phyloP scores from a whole-genome alignment of 2,329 filamentous ascomycete genomes.

The Scorias spongiosa region DNA sequence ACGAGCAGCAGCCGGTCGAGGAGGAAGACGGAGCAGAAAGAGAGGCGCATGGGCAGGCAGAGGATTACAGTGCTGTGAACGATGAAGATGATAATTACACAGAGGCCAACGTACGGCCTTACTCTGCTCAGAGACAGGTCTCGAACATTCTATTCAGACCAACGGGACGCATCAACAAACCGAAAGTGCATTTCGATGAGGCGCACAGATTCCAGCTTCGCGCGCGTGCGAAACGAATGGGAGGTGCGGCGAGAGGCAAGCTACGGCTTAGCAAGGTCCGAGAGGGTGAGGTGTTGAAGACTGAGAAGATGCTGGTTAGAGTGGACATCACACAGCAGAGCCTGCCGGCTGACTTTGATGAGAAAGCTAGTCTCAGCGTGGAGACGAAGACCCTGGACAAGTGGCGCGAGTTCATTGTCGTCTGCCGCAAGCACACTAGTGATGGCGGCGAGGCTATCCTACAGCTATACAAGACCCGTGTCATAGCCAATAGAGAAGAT shows the following conservation, averaged over 20 bases:
- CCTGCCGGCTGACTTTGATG: constrained; percentile 45
- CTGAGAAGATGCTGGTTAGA: constrained; percentile 52
- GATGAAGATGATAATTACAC: neutral
- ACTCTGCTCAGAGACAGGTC: neutral
- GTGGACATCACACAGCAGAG: constrained; percentile 37
- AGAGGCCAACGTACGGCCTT: neutral
- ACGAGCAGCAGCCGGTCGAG: neutral
- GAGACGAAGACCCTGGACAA: constrained; percentile 45
- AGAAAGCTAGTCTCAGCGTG: constrained; percentile 45
- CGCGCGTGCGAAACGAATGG: constrained; percentile 14
- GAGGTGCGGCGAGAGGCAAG: constrained; percentile 10
- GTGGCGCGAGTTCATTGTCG: constrained; percentile 49
- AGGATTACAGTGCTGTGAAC: too few species aligned
- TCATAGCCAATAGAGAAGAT: constrained; percentile 45
- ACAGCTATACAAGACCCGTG: constrained; percentile 22
- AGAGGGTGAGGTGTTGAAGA: constrained; percentile 50
- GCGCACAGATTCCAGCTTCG: constrained; percentile 10
- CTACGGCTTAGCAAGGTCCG: constrained; percentile 22
- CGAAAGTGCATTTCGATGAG: neutral
- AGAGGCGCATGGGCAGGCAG: neutral
- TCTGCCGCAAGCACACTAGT: constrained; percentile 42
- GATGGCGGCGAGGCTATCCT: constrained; percentile 30
- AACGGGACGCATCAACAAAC: neutral
- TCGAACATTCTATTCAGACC: neutral
- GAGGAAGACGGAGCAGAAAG: too few species aligned